Evolutionary conservation across 2,329 filamentous ascomycete genomes (phyloP), one percentile per base, ranked within the genome.

Genomic region (Aspergillus sp.): DNA sequence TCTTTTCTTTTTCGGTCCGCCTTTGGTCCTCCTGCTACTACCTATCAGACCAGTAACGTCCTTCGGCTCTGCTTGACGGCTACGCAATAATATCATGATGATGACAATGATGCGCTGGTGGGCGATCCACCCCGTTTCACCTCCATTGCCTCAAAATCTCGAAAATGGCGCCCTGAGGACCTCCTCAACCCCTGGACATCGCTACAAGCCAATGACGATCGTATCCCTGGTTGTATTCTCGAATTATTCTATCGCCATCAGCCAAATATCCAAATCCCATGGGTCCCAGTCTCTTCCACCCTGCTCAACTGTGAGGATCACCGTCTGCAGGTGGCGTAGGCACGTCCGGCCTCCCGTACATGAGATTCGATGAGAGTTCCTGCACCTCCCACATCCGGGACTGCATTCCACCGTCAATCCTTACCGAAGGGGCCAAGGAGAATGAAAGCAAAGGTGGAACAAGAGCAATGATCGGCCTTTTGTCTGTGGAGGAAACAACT

Each of bases 31-130:
- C 25, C 44, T 44, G 25, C 52, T 54, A 25, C 38, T 27, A 54
- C 52, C 52, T 54, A 54, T 54, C 39, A 54, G 52, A 54, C 11
- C 52, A 36, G 39, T 41, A 41, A 19, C 19, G 23, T 54, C n/a
- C 21, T 36, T 17, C 15, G 36, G 38, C 15, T 21, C 38, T 36
- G 19, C 19, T 42, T 47, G 39, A 54, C 21, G n/a, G 39, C 32
- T 21, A 27, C 23, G 32, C 52, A 30, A 54, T 27, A 15, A 13
- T 54, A 44, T 54, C 39, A 54, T 54, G 11, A 54, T 54, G 52
- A 54, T 54, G 52, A 54, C 52, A 54, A 47, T 36, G 38, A 44
- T 44, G 52, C 27, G 25, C 19, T 19, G 38, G 15, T 19, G 15
- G 38, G 32, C 39, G 52, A 54, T 36, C 32, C 7, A 23, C 10